Conservation (phyloP, 306 rosid species). For the Canavalia ensiformis region DNA sequence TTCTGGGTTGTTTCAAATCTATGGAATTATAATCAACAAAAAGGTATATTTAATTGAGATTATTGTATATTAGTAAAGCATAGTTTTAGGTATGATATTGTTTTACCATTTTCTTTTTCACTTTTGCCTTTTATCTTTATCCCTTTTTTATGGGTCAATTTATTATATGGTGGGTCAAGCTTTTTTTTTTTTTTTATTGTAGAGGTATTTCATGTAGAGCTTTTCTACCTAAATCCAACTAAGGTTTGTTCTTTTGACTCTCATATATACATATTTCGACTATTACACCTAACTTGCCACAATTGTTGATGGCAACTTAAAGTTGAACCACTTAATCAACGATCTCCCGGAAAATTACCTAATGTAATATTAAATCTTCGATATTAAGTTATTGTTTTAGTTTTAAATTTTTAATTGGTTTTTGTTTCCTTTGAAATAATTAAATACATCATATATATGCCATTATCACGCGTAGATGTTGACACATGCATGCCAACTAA, state of each 20-base stretch:
- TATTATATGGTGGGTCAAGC: constrained; percentile 37
- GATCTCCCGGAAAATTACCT: constrained; percentile 6
- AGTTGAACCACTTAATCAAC: background rate
- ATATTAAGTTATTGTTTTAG: background rate
- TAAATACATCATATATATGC: background rate
- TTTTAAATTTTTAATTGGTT: background rate
- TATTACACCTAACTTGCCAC: constrained; percentile 30
- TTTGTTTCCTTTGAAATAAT: background rate
- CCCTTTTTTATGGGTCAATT: constrained; percentile 13
- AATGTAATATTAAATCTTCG: background rate
- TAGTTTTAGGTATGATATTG: background rate
- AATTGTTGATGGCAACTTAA: background rate
- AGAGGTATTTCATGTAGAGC: background rate
- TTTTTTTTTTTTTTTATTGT: constrained; percentile 4
- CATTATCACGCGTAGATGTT: background rate
- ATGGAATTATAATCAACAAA: constrained; percentile 6
- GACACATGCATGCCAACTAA: background rate
- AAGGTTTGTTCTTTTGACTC: constrained; percentile 17
- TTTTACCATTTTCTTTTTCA: background rate
- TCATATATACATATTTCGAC: background rate
- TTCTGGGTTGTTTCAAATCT: background rate
- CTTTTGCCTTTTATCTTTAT: constrained; percentile 20
- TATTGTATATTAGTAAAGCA: background rate
- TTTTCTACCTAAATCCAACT: constrained; percentile 36
- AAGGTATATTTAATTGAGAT: background rate